Percentiles rank a stretch among this genome's conserved stretches.
Evolutionary conservation across 306 rosid species (phyloP).

Genomic region (Quercus dentata): DNA sequence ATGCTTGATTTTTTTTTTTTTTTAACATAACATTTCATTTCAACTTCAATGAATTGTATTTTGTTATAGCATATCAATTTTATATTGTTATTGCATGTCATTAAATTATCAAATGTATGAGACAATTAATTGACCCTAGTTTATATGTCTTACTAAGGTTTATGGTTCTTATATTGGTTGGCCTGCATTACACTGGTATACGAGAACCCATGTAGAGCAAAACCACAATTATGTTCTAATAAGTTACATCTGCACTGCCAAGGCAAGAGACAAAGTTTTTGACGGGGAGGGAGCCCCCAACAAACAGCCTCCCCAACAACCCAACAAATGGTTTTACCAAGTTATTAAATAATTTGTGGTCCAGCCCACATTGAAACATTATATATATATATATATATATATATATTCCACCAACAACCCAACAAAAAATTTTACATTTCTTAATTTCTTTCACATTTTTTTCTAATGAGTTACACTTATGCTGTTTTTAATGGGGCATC

Average conservation of each 20-base stretch:
- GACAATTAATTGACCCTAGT: background rate
- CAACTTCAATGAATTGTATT: background rate
- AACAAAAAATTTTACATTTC: no score
- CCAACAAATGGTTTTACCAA: no score
- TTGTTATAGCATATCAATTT: background rate
- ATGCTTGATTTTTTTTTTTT: background rate
- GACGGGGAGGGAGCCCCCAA: no score
- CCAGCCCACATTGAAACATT: no score
- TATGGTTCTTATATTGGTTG: background rate
- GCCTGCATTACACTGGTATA: background rate
- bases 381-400: no score
- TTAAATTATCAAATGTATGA: background rate
- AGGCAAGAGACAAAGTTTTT: no score
- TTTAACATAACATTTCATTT: background rate
- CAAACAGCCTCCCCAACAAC: no score
- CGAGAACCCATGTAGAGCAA: background rate
- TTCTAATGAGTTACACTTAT: no score
- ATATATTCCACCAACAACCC: no score
- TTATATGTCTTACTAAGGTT: background rate
- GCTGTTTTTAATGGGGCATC: no score
- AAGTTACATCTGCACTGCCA: background rate
- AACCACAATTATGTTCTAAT: background rate
- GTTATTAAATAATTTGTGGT: no score
- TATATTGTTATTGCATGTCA: background rate
- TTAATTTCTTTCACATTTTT: no score